Conservation (phyloP, 306 rosid genomes). For the Medicago lupulina region DNA sequence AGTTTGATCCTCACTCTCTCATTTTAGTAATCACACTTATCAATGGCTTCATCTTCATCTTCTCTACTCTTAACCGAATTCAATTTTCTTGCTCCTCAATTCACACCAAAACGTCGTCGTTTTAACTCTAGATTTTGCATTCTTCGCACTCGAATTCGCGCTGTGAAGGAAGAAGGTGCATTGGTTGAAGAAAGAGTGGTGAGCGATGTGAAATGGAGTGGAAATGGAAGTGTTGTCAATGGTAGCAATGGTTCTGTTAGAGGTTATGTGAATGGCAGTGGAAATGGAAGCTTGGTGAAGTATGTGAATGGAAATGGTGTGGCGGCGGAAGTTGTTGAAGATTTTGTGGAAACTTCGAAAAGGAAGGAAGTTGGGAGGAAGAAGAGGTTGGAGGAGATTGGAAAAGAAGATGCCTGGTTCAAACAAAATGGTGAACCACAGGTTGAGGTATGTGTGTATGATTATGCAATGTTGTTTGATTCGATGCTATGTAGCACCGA, state of each 20-base stretch:
- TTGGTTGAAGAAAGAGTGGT: conserved; percentile 61
- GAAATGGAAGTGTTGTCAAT: conserved; percentile 57
- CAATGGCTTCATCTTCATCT: conserved; percentile 70
- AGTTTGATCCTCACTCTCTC: conserved; percentile 32
- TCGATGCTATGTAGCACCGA: neutral
- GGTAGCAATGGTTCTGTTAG: conserved; percentile 52
- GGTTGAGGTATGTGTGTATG: conserved; percentile 60
- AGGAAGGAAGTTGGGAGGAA: conserved; percentile 78
- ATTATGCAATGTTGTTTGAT: conserved; percentile 17
- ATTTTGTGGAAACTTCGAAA: conserved; percentile 42
- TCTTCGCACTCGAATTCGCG: conserved; percentile 54
- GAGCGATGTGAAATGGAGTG: conserved; percentile 58
- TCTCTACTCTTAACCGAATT: conserved; percentile 62
- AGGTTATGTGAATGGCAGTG: conserved; percentile 55
- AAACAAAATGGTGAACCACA: conserved; percentile 52
- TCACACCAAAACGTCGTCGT: conserved; percentile 51
- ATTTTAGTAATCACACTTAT: neutral
- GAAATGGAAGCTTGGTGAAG: conserved; percentile 70
- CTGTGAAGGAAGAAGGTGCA: conserved; percentile 63
- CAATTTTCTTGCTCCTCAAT: conserved; percentile 60
- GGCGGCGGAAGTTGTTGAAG: conserved; percentile 52
- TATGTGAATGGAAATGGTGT: conserved; percentile 74
- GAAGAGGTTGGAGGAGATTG: conserved; percentile 94
- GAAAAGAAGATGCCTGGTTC: conserved; percentile 96
- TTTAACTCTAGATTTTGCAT: conserved; percentile 40